phyloP scores from a whole-genome alignment of 1,284 basidiomycete species.

The Baeospora myosura region DNA sequence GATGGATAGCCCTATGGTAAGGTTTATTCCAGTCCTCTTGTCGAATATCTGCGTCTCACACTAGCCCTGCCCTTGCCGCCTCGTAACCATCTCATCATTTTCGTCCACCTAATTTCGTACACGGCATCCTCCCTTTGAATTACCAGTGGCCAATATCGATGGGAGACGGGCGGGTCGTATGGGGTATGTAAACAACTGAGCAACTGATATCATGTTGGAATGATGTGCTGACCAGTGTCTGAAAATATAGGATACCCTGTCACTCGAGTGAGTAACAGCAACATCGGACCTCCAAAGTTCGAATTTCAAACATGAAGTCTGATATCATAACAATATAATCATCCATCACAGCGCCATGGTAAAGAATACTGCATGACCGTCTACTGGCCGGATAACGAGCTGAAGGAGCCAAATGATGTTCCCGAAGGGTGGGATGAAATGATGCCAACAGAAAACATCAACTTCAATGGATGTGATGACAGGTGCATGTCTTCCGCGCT shows the following conservation, averaged over 20 bases:
- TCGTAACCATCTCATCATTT: neutral
- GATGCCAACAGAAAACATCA: slow-evolving; percentile 18
- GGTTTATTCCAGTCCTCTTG: slow-evolving; percentile 1
- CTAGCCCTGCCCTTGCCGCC: neutral
- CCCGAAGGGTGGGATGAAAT: slow-evolving; percentile 22
- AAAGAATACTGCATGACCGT: slow-evolving; percentile 23
- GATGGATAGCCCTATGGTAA: slow-evolving; percentile 19
- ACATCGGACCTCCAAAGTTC: slow-evolving; percentile 12
- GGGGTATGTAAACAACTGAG: too few species aligned
- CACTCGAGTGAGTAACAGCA: slow-evolving; percentile 16
- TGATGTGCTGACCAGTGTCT: neutral
- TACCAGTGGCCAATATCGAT: slow-evolving; percentile 31
- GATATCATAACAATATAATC: neutral
- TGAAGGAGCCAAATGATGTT: slow-evolving; percentile 8
- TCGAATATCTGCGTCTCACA: neutral
- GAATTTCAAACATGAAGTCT: neutral
- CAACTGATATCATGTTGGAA: slow-evolving; percentile 3
- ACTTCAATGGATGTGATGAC: slow-evolving; percentile 17
- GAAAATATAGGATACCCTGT: neutral
- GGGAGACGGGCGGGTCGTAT: slow-evolving; percentile 21
- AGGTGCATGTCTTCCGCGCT: slow-evolving; percentile 16
- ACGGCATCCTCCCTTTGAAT: neutral
- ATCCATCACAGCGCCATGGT: slow-evolving; percentile 18
- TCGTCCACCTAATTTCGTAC: too few species aligned
- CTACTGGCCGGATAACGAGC: slow-evolving; percentile 22